Evolutionary conservation across 2,329 filamentous ascomycete species (phyloP).

Genomic region (Pseudopithomyces maydicus): DNA sequence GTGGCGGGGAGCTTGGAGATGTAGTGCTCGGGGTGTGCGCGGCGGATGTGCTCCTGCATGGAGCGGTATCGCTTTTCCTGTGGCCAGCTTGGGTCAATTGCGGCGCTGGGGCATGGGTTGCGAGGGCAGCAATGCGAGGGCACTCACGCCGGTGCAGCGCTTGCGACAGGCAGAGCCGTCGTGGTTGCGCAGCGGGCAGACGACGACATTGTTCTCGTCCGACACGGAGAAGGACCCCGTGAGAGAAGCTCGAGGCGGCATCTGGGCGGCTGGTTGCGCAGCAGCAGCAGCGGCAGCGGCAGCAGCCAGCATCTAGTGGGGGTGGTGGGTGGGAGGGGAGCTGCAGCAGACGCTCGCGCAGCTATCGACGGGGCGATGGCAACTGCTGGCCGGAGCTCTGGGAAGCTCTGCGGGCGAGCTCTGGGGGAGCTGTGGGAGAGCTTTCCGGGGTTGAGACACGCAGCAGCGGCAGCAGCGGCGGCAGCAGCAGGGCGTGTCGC

Average conservation of each 20-base stretch:
- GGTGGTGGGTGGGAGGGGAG: constrained; percentile 10
- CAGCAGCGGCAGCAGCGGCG: too few relatives aligned
- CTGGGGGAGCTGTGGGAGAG: constrained; percentile 5
- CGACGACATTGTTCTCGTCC: constrained; percentile 92
- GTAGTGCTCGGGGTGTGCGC: constrained; percentile 95
- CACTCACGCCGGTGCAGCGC: constrained; percentile 95
- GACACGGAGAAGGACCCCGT: constrained; percentile 91
- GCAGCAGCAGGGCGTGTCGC: neutral
- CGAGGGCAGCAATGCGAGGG: constrained; percentile 14
- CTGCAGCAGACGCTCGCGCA: constrained; percentile 7
- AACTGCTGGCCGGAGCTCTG: constrained; percentile 16
- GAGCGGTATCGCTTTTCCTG: constrained; percentile 96
- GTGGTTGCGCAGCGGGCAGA: constrained; percentile 93
- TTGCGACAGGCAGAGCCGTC: constrained; percentile 97
- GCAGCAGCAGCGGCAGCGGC: too few relatives aligned
- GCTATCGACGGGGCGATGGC: constrained; percentile 16
- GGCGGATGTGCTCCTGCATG: constrained; percentile 98
- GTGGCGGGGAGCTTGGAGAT: constrained; percentile 97
- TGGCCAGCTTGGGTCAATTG: constrained; percentile 39
- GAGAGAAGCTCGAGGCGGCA: constrained; percentile 87
- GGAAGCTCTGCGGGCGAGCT: constrained; percentile 10
- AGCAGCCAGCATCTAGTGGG: constrained; percentile 52
- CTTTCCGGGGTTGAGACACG: neutral
- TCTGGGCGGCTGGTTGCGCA: constrained; percentile 45
- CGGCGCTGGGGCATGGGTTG: constrained; percentile 27